Conservation (phyloP, 148 eudicot species). For the Drosera capensis region DNA sequence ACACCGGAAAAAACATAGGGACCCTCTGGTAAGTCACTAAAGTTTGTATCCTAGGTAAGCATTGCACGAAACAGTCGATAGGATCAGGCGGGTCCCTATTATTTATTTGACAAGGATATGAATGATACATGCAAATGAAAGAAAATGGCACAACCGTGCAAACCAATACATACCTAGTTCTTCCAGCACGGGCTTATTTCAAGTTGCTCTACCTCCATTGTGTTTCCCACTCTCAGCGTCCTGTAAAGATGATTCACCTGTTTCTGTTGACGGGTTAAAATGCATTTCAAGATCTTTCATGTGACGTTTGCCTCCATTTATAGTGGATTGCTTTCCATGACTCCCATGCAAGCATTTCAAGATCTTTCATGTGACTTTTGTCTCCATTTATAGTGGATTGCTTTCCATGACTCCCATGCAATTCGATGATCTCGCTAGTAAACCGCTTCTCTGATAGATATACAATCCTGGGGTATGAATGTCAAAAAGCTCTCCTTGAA, state of each 20-base stretch:
- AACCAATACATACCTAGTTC: conserved; percentile 47
- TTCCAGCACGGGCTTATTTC: conserved; percentile 27
- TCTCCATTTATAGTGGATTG: conserved; percentile 9
- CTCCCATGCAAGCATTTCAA: conserved; percentile 50
- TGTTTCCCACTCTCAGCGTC: conserved; percentile 12
- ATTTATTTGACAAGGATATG: background rate
- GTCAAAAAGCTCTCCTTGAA: conserved; percentile 93
- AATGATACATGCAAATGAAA: background rate
- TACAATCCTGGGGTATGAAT: conserved; percentile 72
- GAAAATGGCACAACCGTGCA: background rate
- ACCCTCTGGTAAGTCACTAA: too few species aligned
- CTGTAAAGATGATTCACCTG: conserved; percentile 11
- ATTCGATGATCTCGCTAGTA: conserved; percentile 78
- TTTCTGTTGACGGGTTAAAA: conserved; percentile 28
- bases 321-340: conserved; percentile 19
- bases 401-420: conserved; percentile 40
- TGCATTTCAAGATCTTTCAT: conserved; percentile 18
- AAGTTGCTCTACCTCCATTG: conserved; percentile 10
- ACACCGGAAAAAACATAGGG: too few species aligned
- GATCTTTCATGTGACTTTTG: too few species aligned
- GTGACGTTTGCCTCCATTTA: conserved; percentile 13
- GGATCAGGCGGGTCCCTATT: too few species aligned
- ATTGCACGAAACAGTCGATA: too few species aligned
- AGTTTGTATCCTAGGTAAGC: too few species aligned
- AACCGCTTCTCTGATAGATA: conserved; percentile 85